phyloP scores from a whole-genome alignment of 1,284 basidiomycete genomes.

The Tremellales sp. region DNA sequence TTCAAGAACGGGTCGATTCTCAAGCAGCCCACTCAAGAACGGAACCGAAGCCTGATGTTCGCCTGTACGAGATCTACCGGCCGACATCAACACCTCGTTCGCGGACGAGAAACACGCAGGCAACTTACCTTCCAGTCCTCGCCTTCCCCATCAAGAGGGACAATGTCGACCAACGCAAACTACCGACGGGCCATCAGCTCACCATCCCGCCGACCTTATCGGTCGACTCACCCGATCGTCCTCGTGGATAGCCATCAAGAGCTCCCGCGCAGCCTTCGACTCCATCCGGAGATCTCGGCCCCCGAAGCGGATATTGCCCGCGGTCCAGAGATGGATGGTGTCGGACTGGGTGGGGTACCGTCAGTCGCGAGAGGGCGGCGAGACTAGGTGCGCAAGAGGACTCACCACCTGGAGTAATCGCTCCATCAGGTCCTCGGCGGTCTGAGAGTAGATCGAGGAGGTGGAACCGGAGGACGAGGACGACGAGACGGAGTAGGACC shows the following conservation, averaged over 20 bases:
- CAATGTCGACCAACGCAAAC: slow-evolving; percentile 34
- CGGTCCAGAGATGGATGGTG: slow-evolving; percentile 42
- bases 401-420: neutral
- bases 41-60: too few relatives aligned
- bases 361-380: too few relatives aligned
- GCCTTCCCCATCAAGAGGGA: slow-evolving; percentile 31
- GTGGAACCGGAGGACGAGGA: neutral
- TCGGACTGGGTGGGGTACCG: slow-evolving; percentile 19
- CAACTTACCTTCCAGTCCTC: slow-evolving; percentile 45
- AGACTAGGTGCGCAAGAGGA: slow-evolving; percentile 4
- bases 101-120: too few relatives aligned
- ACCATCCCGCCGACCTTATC: neutral
- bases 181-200: slow-evolving; percentile 3
- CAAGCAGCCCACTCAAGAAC: too few relatives aligned
- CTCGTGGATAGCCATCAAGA: slow-evolving; percentile 24
- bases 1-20: too few relatives aligned
- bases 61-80: too few relatives aligned
- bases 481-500: too few relatives aligned
- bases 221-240: slow-evolving; percentile 32
- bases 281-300: slow-evolving; percentile 33
- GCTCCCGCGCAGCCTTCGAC: slow-evolving; percentile 24
- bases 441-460: slow-evolving; percentile 4
- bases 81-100: too few relatives aligned
- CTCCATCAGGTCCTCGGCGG: too few relatives aligned
- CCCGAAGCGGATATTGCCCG: slow-evolving; percentile 35